These are phyloP conservation scores for Arachnomyces sp. DNA, from an alignment of 2,329 filamentous ascomycete species.

Conservation along the genomic window DNA sequence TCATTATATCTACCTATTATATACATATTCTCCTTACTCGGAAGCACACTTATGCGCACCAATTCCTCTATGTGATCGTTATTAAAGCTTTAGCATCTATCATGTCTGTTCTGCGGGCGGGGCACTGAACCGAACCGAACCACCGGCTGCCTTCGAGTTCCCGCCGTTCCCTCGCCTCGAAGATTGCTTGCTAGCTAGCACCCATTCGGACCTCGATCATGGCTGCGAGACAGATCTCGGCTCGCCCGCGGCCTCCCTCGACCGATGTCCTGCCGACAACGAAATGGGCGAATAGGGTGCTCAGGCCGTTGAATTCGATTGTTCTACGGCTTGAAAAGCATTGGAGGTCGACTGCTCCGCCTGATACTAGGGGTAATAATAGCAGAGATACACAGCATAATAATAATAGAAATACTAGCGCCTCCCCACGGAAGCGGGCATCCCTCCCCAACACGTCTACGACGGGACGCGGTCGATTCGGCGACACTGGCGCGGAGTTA, in stretches of 20 bases:
- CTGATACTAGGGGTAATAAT: slow-evolving; percentile 12
- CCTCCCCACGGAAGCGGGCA: slow-evolving; percentile 3
- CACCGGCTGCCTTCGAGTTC: too few relatives aligned
- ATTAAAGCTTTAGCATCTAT: too few relatives aligned
- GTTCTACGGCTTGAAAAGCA: slow-evolving; percentile 34
- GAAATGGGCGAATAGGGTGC: slow-evolving; percentile 36
- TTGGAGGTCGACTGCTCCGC: slow-evolving; percentile 23
- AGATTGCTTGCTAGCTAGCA: too few relatives aligned
- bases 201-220: too few relatives aligned
- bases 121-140: too few relatives aligned
- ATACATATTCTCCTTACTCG: too few relatives aligned
- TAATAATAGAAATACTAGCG: slow-evolving; percentile 10
- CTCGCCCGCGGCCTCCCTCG: not conserved
- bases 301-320: slow-evolving; percentile 34
- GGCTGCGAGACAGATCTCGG: too few relatives aligned
- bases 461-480: slow-evolving; percentile 11
- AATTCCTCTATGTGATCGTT: too few relatives aligned
- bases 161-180: too few relatives aligned
- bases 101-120: too few relatives aligned
- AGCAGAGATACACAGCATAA: slow-evolving; percentile 13
- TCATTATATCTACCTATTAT: too few relatives aligned
- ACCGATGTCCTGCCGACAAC: slow-evolving; percentile 30
- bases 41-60: too few relatives aligned
- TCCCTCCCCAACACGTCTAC: slow-evolving; percentile 5
- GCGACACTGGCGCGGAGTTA: not conserved